These are phyloP conservation scores for Botrytis sinoallii DNA, from an alignment of 2,329 filamentous ascomycete species.

Conservation along the genomic window DNA sequence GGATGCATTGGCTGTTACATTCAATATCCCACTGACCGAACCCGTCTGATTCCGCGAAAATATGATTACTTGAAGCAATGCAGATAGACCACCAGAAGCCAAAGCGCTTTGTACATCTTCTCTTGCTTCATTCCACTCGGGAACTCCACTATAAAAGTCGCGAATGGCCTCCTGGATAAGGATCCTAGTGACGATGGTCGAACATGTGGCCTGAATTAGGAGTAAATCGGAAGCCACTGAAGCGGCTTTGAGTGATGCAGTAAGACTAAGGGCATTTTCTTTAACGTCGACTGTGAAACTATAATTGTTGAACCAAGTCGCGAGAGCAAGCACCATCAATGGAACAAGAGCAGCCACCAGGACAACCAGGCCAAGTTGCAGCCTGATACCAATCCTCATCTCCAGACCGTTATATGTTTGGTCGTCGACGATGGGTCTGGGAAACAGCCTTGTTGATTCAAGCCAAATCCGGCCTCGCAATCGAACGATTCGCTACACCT, in stretches of 20 bases:
- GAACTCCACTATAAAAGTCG: conserved; percentile 55
- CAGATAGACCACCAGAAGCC: conserved; percentile 48
- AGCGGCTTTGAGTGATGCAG: conserved; percentile 81
- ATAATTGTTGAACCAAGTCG: conserved; percentile 63
- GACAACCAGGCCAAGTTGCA: conserved; percentile 81
- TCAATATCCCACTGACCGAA: conserved; percentile 55
- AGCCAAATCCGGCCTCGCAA: conserved; percentile 5
- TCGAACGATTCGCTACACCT: background rate
- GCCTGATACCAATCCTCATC: conserved; percentile 84
- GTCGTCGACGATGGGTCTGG: background rate
- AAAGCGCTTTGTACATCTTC: conserved; percentile 72
- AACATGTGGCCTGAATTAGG: conserved; percentile 72
- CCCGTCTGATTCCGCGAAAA: conserved; percentile 67
- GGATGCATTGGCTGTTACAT: conserved; percentile 53
- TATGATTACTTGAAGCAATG: conserved; percentile 68
- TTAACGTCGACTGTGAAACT: conserved; percentile 57
- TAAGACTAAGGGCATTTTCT: conserved; percentile 65
- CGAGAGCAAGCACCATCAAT: conserved; percentile 75
- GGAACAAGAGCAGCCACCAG: conserved; percentile 70
- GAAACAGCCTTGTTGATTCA: background rate
- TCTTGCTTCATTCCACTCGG: conserved; percentile 59
- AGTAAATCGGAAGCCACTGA: conserved; percentile 76
- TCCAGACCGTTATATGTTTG: conserved; percentile 5
- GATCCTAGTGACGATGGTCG: conserved; percentile 66
- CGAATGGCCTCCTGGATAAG: conserved; percentile 54